Conservation (phyloP, 108 stramenopile species). For the Parmales sp. region DNA sequence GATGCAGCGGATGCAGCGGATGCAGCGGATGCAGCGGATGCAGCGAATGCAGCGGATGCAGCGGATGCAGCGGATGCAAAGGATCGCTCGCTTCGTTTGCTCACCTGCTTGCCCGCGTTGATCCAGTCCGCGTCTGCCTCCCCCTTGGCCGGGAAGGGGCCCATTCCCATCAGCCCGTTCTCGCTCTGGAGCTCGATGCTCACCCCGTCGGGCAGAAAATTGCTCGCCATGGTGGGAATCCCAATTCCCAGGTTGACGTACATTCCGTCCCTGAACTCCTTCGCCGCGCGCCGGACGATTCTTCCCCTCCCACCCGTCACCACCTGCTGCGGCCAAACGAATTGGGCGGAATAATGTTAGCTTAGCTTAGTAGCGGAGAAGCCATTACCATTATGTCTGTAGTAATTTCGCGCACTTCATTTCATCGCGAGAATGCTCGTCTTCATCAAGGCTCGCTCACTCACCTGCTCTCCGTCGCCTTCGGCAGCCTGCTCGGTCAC, state of each 20-base stretch:
- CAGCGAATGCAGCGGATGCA: too few relatives aligned
- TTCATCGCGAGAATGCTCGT: too few relatives aligned
- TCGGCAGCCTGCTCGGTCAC: background rate
- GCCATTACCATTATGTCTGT: too few relatives aligned
- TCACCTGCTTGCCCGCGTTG: constrained; percentile 46
- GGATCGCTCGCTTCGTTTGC: too few relatives aligned
- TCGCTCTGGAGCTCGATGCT: constrained; percentile 40
- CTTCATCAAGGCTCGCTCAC: too few relatives aligned
- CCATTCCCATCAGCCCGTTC: constrained; percentile 46
- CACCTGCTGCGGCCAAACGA: too few relatives aligned
- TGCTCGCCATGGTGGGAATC: constrained; percentile 32
- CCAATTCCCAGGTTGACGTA: constrained; percentile 48
- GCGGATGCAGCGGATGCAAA: too few relatives aligned
- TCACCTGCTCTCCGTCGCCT: background rate
- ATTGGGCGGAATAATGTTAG: too few relatives aligned
- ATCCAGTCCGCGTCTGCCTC: constrained; percentile 40
- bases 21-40: too few relatives aligned
- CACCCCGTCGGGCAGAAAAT: constrained; percentile 33
- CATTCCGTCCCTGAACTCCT: constrained; percentile 44
- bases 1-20: too few relatives aligned
- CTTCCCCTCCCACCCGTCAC: constrained; percentile 20
- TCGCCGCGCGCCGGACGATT: constrained; percentile 37
- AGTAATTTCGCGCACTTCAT: too few relatives aligned
- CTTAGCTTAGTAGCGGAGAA: too few relatives aligned
- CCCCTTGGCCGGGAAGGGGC: constrained; percentile 34